Evolutionary conservation across 352 stramenopile genomes (phyloP).

Genomic region (Plasmopara muralis): DNA sequence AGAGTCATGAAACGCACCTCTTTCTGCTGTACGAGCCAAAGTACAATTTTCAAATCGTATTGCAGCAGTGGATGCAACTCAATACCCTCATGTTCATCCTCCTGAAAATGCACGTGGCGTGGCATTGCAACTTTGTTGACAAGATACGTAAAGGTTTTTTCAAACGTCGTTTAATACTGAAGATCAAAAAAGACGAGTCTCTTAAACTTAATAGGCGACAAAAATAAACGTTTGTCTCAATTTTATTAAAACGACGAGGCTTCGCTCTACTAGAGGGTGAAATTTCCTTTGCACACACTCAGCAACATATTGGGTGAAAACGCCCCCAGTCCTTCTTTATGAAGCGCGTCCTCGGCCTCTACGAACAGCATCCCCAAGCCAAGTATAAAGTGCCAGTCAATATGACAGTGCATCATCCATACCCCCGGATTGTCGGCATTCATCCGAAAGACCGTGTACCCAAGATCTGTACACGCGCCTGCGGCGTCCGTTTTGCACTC

Average conservation of each 20-base stretch:
- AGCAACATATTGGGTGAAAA: constrained; percentile 30
- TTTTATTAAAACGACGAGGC: background rate
- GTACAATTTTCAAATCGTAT: constrained; percentile 42
- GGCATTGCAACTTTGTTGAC: constrained; percentile 7
- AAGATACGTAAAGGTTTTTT: constrained; percentile 21
- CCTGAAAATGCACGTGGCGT: constrained; percentile 22
- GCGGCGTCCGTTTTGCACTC: constrained; percentile 21
- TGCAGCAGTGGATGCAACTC: constrained; percentile 46
- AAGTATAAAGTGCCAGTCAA: constrained; percentile 40
- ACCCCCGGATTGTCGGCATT: constrained; percentile 36
- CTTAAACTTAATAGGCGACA: too few relatives aligned
- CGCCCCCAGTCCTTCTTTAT: constrained; percentile 21
- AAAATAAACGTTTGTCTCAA: background rate
- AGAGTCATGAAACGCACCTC: constrained; percentile 21
- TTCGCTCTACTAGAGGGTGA: constrained; percentile 17
- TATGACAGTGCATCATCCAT: constrained; percentile 49
- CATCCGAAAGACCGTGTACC: constrained; percentile 36
- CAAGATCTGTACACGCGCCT: constrained; percentile 24
- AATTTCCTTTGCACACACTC: constrained; percentile 31
- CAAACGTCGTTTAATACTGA: constrained; percentile 13
- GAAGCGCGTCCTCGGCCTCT: constrained; percentile 27
- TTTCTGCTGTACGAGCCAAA: constrained; percentile 31
- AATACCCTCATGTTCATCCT: constrained; percentile 8
- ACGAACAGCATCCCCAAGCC: constrained; percentile 41
- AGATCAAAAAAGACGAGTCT: background rate